phyloP scores from a whole-genome alignment of 1,284 basidiomycete species.

The Ceratobasidium sp. region DNA sequence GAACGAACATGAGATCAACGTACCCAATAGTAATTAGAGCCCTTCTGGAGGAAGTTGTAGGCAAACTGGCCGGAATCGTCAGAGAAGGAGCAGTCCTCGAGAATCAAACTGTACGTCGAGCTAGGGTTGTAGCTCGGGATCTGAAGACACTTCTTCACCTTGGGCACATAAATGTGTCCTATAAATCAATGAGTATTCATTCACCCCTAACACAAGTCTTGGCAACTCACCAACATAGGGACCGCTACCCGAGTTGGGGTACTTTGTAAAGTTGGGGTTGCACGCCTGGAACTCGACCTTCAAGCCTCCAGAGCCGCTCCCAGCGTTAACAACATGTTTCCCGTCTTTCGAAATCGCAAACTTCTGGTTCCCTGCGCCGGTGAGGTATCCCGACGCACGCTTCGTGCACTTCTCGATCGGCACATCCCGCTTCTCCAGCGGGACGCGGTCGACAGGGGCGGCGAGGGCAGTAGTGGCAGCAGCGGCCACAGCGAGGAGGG shows the following conservation, averaged over 20 bases:
- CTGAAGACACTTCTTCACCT: slow-evolving; percentile 28
- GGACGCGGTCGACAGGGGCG: slow-evolving; percentile 15
- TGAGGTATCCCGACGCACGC: slow-evolving; percentile 20
- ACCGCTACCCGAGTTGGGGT: slow-evolving; percentile 26
- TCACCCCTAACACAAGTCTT: background rate
- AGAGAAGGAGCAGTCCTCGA: slow-evolving; percentile 34
- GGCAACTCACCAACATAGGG: slow-evolving; percentile 30
- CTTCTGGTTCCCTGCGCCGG: slow-evolving; percentile 17
- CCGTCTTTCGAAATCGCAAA: slow-evolving; percentile 27
- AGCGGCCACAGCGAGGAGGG: slow-evolving; percentile 11
- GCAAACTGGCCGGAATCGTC: slow-evolving; percentile 39
- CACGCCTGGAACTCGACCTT: slow-evolving; percentile 37
- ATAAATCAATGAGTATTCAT: background rate
- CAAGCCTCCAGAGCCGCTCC: slow-evolving; percentile 17
- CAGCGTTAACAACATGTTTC: slow-evolving; percentile 14
- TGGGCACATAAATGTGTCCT: slow-evolving; percentile 38
- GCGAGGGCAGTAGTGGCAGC: slow-evolving; percentile 16
- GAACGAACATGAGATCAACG: background rate
- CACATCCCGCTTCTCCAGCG: slow-evolving; percentile 31
- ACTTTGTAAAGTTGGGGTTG: slow-evolving; percentile 39
- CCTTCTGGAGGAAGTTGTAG: slow-evolving; percentile 36
- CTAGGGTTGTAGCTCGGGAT: slow-evolving; percentile 38
- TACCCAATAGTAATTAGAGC: slow-evolving; percentile 38
- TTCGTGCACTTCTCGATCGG: slow-evolving; percentile 27
- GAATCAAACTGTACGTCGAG: slow-evolving; percentile 14